phyloP scores from a whole-genome alignment of 345 rosid species.

The Ceriops tagal region DNA sequence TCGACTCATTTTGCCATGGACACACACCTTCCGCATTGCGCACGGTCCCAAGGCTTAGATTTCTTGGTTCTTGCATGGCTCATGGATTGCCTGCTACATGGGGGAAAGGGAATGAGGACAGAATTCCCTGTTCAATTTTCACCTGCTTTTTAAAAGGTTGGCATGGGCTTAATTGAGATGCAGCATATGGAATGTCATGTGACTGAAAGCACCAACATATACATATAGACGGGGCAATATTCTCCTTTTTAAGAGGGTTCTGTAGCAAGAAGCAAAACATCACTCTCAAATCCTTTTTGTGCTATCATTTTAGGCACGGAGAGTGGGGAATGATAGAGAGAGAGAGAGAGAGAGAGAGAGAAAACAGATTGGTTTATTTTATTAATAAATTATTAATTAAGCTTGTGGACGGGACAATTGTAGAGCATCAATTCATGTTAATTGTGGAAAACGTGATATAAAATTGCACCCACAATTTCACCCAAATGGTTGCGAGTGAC shows the following conservation, averaged over 20 bases:
- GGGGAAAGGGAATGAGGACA: not conserved
- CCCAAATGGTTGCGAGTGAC: too few species aligned
- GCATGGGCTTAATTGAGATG: not conserved
- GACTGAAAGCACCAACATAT: not conserved
- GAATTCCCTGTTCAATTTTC: not conserved
- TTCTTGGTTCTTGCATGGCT: not conserved
- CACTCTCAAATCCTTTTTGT: slow-evolving; percentile 40
- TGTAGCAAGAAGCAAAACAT: slow-evolving; percentile 13
- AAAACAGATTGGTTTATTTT: slow-evolving; percentile 12
- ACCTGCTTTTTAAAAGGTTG: slow-evolving; percentile 11
- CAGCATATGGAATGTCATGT: slow-evolving; percentile 28
- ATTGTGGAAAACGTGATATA: not conserved
- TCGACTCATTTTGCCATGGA: too few species aligned
- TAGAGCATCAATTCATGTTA: not conserved
- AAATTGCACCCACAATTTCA: too few species aligned
- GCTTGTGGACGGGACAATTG: not conserved
- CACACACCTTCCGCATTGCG: too few species aligned
- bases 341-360: slow-evolving; percentile 5
- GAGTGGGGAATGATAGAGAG: slow-evolving; percentile 5
- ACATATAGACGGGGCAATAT: too few species aligned
- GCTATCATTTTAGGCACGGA: not conserved
- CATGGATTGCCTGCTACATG: not conserved
- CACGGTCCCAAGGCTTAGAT: too few species aligned
- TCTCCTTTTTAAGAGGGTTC: slow-evolving; percentile 9
- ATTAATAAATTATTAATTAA: not conserved